Base-by-base conservation (phyloP, 371 early-diverging fungal genomes). In the Mucor circinelloides region DNA sequence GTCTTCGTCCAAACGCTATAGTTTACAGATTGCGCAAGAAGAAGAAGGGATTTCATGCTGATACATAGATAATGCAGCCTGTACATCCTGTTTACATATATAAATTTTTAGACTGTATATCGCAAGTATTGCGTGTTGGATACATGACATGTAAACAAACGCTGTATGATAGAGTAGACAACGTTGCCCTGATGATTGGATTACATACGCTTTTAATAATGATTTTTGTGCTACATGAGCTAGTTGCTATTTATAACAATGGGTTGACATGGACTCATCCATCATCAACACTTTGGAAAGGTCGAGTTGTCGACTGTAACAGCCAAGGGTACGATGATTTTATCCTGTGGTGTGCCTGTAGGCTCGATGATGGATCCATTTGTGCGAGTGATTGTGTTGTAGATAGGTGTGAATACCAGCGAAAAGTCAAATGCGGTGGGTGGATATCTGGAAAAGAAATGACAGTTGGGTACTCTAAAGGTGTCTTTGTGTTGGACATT, bases 371-470 rank as follows among this genome's bases (percentile, higher is more conserved):
- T 36, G 5, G 44, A 36, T 13, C 42, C 38, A 1, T 34, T 44
- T 10, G 50, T 21, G 4, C 25, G 30, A 28, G 61, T 46, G 9
- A 44, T 21, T 19, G 36, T 21, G 6, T 38, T n/a, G 32, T 74
- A 74, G 3, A 40, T 23, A 3, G 75, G 72, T 15, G 65, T 64
- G 25, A 72, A 65, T 0, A 68, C 48, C 21, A 74, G 55, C 3
- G 75, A 59, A 32, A 71, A 74, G 19, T 72, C 69, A 25, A 59
- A 74, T 21, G 59, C 17, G 10, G 56, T 52, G 36, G 75, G 72
- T 9, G 68, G 69, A 52, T 74, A 74, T 17, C 75, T 65, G 7
- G 59, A 63, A 42, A 71, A 74, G 66, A 74, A 66, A 15, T 68
- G 64, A 27, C 75, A 74, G 42, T 68, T 71, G 36, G 71, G 71